phyloP scores from a whole-genome alignment of 176 grass and related monocot genomes.

The Aegilops speltoides region DNA sequence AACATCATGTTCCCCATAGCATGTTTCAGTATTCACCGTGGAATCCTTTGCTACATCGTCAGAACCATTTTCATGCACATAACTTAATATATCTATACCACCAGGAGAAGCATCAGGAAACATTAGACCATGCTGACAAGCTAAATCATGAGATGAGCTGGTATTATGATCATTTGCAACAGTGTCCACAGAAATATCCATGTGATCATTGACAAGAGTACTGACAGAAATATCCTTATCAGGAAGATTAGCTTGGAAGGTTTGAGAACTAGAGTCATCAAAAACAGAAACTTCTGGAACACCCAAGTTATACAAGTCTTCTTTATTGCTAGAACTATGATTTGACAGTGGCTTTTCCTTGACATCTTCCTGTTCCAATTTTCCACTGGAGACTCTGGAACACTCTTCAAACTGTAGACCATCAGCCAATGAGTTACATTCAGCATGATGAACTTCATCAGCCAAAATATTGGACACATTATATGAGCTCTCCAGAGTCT shows the following conservation, averaged over 20 bases:
- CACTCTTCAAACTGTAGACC: constrained; percentile 11
- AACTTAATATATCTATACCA: constrained; percentile 26
- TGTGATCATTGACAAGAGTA: constrained; percentile 17
- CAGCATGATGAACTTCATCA: constrained; percentile 27
- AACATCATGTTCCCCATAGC: constrained; percentile 27
- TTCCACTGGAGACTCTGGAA: constrained; percentile 12
- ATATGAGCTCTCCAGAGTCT: constrained; percentile 30
- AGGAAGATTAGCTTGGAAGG: constrained; percentile 25
- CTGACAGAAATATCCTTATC: constrained; percentile 16
- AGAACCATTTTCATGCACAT: constrained; percentile 25
- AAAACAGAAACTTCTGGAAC: constrained; percentile 24
- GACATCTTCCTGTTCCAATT: constrained; percentile 17
- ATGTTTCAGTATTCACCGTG: constrained; percentile 33
- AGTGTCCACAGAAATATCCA: constrained; percentile 15
- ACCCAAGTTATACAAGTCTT: constrained; percentile 3
- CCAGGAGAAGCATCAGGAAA: constrained; percentile 23
- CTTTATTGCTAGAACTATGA: constrained; percentile 20
- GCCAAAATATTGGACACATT: constrained; percentile 16
- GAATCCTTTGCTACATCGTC: constrained; percentile 25
- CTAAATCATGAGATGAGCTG: constrained; percentile 8
- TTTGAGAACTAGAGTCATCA: constrained; percentile 32
- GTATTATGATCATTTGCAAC: constrained; percentile 7
- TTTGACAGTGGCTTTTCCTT: constrained; percentile 16
- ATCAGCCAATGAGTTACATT: constrained; percentile 10
- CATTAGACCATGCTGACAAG: constrained; percentile 32